Conservation (phyloP, 176 grass and related monocot species). For the Rhynchospora breviuscula region DNA sequence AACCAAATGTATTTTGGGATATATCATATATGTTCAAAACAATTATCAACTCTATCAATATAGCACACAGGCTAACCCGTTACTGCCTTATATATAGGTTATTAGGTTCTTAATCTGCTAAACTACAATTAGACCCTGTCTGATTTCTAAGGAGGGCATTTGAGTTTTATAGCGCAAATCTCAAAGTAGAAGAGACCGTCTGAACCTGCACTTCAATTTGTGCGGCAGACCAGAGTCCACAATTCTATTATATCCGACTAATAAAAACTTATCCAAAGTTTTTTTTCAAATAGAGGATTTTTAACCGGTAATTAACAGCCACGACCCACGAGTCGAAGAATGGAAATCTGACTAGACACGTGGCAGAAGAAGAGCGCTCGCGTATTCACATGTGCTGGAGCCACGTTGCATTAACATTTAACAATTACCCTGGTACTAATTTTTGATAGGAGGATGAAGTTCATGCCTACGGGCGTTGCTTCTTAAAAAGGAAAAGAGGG, state of each 20-base stretch:
- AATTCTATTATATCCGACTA: neutral
- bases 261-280: no score
- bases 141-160: neutral
- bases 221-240: no score
- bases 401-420: neutral
- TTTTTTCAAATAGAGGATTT: neutral
- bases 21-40: no score
- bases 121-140: neutral
- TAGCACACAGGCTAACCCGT: no score
- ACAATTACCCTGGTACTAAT: neutral
- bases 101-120: no score
- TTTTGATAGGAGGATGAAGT: neutral
- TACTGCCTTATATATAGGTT: no score
- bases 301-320: neutral
- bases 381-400: neutral
- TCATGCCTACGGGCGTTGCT: no score
- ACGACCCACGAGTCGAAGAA: neutral
- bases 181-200: neutral
- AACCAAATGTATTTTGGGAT: no score
- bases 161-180: neutral
- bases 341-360: neutral
- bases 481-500: neutral
- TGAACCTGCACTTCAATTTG: neutral
- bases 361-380: neutral
- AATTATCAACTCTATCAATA: no score